Conservation (phyloP, 2,329 filamentous ascomycete genomes). For the Arthrobotrys conoides region DNA sequence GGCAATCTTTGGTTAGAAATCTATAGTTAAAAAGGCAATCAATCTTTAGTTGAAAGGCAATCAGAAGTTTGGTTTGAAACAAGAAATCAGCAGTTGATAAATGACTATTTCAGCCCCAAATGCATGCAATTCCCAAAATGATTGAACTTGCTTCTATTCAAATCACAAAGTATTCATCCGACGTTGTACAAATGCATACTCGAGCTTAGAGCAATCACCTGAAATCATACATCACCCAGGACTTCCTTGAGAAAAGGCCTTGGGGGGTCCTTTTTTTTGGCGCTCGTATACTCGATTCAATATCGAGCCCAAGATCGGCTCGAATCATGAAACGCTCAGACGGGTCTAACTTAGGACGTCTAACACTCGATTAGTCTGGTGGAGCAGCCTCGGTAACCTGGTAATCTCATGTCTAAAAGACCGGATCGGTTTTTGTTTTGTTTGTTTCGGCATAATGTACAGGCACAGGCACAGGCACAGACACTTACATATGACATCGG, state of each 20-base stretch:
- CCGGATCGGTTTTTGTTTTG: background rate
- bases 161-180: background rate
- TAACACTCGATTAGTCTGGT: no score
- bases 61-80: no score
- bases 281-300: background rate
- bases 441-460: background rate
- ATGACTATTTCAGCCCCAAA: background rate
- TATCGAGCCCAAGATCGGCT: background rate
- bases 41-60: no score
- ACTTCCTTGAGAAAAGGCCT: background rate
- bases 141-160: no score
- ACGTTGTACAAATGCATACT: background rate
- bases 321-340: conserved; percentile 24
- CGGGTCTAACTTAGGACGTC: background rate
- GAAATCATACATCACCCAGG: background rate
- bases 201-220: background rate
- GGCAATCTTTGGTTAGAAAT: no score
- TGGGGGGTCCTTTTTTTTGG: background rate
- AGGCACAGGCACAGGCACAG: background rate
- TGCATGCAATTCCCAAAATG: background rate
- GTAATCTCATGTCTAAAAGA: conserved; percentile 2
- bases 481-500: background rate
- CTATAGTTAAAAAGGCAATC: no score
- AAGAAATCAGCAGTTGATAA: conserved; percentile 8
- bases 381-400: background rate